Base-by-base conservation (phyloP, 1,284 basidiomycete genomes). In the Ganoderma lucidum region DNA sequence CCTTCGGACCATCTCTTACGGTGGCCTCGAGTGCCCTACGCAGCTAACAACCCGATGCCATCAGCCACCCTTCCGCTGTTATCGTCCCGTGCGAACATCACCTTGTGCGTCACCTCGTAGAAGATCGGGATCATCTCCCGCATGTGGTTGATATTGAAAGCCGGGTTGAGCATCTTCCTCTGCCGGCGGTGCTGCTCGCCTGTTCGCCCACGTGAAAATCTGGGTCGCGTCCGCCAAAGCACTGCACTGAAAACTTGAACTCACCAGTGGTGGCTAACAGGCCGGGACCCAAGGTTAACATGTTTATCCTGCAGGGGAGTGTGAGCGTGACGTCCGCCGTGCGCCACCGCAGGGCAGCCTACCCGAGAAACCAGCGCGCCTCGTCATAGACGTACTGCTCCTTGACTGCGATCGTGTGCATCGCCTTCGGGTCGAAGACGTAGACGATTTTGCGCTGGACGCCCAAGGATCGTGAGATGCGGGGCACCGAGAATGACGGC, bases 351-450 rank as follows among this genome's bases (percentile, higher is more conserved):
- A 15, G 1, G 15, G 32, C 15, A 8, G 44, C 70, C 14, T 56
- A 69, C 70, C 56, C 64, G n/a, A 71, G 10, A 55, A 69, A 67
- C 23, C 44, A 72, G 2, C 6, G 23, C 1, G 66, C 28, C n/a
- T 79, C 77, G 30, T 79, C 77, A 63, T 77, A 81, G 19, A 75
- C 63, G 35, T 78, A 67, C 53, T 78, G 75, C n/a, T 82, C 80
- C 68, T 80, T 81, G 23, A 80, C 73, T 5, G 80, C 35, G 17
- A 82, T 75, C 55, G 67, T 73, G 45, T 78, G 75, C 53, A 80
- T 66, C 1, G 79, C 79, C n/a, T 39, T 51, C 4, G 78, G 77
- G 44, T 80, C 78, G 32, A 71, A 74, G 32, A 79, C 71, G 32
- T 73, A 75, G 8, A 79, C 68, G 12, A 70, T 70, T 8, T 62